These are phyloP conservation scores for Verticillium isaacii DNA, from an alignment of 2,329 filamentous ascomycete genomes.

Conservation along the genomic window DNA sequence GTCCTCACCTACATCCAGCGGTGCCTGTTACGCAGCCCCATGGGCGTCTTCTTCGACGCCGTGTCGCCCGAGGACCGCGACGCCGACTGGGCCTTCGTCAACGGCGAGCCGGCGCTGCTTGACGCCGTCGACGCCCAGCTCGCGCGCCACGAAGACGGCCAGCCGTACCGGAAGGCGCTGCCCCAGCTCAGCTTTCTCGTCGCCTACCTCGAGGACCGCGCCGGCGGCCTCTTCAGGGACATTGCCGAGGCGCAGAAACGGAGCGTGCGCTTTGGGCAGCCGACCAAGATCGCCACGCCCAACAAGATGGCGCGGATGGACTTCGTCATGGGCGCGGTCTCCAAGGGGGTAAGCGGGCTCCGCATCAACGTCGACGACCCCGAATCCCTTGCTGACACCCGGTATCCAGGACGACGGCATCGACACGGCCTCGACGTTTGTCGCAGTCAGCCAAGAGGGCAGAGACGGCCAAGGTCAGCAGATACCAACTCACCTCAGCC, in stretches of 20 bases:
- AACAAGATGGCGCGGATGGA: slow-evolving; percentile 47
- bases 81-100: slow-evolving; percentile 36
- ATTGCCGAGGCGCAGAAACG: slow-evolving; percentile 66
- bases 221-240: slow-evolving; percentile 57
- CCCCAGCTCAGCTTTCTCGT: slow-evolving; percentile 62
- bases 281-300: slow-evolving; percentile 39
- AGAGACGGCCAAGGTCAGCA: slow-evolving; percentile 29
- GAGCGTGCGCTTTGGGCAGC: slow-evolving; percentile 62
- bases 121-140: slow-evolving; percentile 38
- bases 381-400: neutral
- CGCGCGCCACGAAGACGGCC: slow-evolving; percentile 37
- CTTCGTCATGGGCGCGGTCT: slow-evolving; percentile 45
- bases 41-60: slow-evolving; percentile 54
- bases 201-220: slow-evolving; percentile 51
- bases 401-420: neutral
- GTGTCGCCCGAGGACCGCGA: slow-evolving; percentile 46
- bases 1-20: slow-evolving; percentile 75
- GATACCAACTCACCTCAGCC: neutral
- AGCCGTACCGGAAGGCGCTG: slow-evolving; percentile 44
- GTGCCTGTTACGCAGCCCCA: slow-evolving; percentile 61
- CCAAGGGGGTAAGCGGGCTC: slow-evolving; percentile 24
- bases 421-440: slow-evolving; percentile 20
- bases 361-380: too few species aligned
- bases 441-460: slow-evolving; percentile 34
- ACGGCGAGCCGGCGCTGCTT: slow-evolving; percentile 29